phyloP scores from a whole-genome alignment of 495 filamentous ascomycete genomes.

The Talaromyces borbonicus region DNA sequence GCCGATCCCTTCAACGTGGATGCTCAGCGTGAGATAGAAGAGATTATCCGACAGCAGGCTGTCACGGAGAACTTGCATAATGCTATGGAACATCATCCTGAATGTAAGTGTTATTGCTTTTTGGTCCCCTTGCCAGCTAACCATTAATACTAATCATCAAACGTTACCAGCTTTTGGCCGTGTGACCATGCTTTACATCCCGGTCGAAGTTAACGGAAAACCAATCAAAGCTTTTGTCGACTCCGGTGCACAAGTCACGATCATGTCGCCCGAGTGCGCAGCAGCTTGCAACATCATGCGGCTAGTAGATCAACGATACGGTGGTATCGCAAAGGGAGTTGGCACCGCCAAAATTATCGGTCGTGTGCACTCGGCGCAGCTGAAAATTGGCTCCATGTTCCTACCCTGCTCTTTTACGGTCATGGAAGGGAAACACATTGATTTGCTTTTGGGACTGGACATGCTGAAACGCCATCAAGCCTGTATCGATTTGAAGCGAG shows the following conservation, averaged over 20 bases:
- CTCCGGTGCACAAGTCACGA: constrained; percentile 93
- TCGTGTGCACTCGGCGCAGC: constrained; percentile 86
- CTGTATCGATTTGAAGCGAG: constrained; percentile 73
- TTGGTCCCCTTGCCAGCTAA: background rate
- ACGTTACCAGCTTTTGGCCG: constrained; percentile 87
- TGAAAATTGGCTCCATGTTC: constrained; percentile 81
- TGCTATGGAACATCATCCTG: constrained; percentile 91
- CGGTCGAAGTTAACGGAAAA: constrained; percentile 86
- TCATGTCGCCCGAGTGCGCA: constrained; percentile 93
- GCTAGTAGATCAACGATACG: constrained; percentile 84
- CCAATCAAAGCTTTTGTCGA: constrained; percentile 96
- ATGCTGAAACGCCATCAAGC: constrained; percentile 95
- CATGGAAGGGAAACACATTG: constrained; percentile 98
- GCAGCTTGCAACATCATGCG: constrained; percentile 93
- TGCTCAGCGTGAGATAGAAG: constrained; percentile 86
- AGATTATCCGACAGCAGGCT: constrained; percentile 88
- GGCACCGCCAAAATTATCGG: constrained; percentile 91
- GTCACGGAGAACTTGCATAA: constrained; percentile 92
- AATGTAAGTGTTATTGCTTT: constrained; percentile 50
- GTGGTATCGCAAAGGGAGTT: constrained; percentile 84
- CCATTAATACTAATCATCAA: constrained; percentile 17
- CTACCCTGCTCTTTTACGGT: constrained; percentile 96
- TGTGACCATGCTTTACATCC: constrained; percentile 93
- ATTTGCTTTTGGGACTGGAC: constrained; percentile 85
- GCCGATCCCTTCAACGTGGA: constrained; percentile 87